Evolutionary conservation across 331 rosid genomes (phyloP).

Genomic region (Dryas integrifolia): DNA sequence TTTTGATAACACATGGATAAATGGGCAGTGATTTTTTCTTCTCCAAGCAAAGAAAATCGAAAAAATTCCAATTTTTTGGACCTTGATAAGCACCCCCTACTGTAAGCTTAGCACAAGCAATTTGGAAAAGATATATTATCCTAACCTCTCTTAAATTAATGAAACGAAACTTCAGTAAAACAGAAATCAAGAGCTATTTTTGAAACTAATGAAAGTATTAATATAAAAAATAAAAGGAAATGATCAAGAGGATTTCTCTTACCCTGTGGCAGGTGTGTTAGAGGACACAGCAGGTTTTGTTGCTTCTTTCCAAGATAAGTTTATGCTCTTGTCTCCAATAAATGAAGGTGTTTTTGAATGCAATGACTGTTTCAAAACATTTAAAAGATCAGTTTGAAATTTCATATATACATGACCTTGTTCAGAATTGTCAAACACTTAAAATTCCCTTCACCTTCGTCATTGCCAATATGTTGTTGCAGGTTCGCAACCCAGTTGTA

Average conservation of each 20-base stretch:
- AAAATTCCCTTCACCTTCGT: slow-evolving; percentile 52
- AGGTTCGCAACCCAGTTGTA: slow-evolving; percentile 88
- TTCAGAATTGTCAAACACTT: background rate
- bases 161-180: background rate
- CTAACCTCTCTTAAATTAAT: background rate
- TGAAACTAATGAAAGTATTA: background rate
- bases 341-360: slow-evolving; percentile 80
- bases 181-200: background rate
- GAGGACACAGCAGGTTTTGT: slow-evolving; percentile 50
- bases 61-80: background rate
- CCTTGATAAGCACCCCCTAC: background rate
- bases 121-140: background rate
- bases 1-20: background rate
- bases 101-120: background rate
- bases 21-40: background rate
- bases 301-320: slow-evolving; percentile 91
- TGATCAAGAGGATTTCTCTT: slow-evolving; percentile 26
- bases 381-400: slow-evolving; percentile 1
- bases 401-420: slow-evolving; percentile 15
- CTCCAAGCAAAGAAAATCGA: background rate
- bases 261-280: slow-evolving; percentile 58
- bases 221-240: background rate
- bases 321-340: slow-evolving; percentile 83
- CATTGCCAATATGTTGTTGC: slow-evolving; percentile 88
- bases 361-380: slow-evolving; percentile 45